Base-by-base conservation (phyloP, 2,329 filamentous ascomycete genomes). In the Sporothrix globosa region DNA sequence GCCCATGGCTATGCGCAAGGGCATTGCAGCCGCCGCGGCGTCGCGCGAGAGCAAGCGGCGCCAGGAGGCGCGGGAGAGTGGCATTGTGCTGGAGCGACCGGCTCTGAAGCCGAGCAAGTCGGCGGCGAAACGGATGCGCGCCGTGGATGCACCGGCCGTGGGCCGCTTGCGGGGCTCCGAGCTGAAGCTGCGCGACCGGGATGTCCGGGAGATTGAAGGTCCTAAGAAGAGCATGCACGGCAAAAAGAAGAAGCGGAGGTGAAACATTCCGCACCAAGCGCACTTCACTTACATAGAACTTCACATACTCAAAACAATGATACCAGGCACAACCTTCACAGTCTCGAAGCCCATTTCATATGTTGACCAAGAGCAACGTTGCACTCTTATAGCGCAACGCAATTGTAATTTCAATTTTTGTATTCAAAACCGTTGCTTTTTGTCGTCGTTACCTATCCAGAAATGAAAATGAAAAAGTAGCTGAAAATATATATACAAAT, bases 1-100 rank as follows among this genome's bases (percentile, higher is more conserved):
- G 93, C 95, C 96, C 21, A 91, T 97, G 85, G 82, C 88, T 54
- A 90, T 95, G 77, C 87, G 93, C 71, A 93, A 91, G 80, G 94
- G 95, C n/a, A 97, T 98, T 72, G 82, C 83, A 19, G 85, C 86
- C 1, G 92, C 93, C 68, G 87, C 87, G 27, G 83, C 79, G 1
- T 80, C 83, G 39, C 88, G 87, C 71, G 94, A 97, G 79, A 82
- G 86, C 14, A 91, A 86, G 82, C 83, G 95, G 67, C 84, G 95
- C 50, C 84, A 83, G 53, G 92, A 97, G 79, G 96, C 96, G 1
- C 88, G 86, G 77, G 95, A 98, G 83, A 97, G 95, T 76, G 96
- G 95, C 6, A 90, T 98, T 75, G 89, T 98, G 65, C 82, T 98
- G 46, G 96, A 98, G 83, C 85, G 83, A 72, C 76, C 77, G 34